Base-by-base conservation (phyloP, 2,329 filamentous ascomycete genomes). In the Phialocephala subalpina region DNA sequence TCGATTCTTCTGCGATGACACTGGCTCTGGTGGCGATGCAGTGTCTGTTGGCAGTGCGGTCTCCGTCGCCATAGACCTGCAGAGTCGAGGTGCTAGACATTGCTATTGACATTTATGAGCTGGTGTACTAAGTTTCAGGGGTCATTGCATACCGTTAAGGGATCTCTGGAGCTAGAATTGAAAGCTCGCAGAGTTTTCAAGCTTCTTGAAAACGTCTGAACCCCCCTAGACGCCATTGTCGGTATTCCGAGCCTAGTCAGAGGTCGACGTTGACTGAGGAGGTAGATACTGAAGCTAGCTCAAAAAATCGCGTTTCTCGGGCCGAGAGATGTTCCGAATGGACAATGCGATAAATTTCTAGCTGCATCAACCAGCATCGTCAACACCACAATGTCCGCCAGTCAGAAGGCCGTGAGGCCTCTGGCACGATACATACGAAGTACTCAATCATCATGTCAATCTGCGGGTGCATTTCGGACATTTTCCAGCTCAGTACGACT, bases 401-500 rank as follows among this genome's bases (percentile, higher is more conserved):
- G 85, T 76, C 85, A 85, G 77, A 86, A 84, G 80, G 84, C 85
- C 76, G 81, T 80, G 65, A 80, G 86, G 79, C 86, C 87, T 68
- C 78, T 89, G 70, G 77, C 84, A 70, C 81, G 83, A 79, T 85
- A 84, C 70, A 76, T 88, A 69, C 81, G 81, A 74, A 81, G 73
- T 77, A 75, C 70, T 67, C 77, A 73, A 64, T 65, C 73, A 68
- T 68, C 73, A 62, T 60, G 62, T 49, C 62, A 70, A 18, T 71
- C 73, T 69, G 62, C 66, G 20, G 68, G 65, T 60, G 53, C 67
- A 22, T 69, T 76, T 64, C 73, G 76, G 52, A 59, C 67, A 22
- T 76, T 77, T 67, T 66, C 74, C 27, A 75, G 69, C 68, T 71
- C 68, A 79, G 81, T 71, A 77, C 79, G 49, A 77, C 73, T 56